Percentiles rank a stretch among this genome's conserved stretches.
These are phyloP conservation scores for Noccaea caerulescens DNA, from an alignment of 345 rosid genomes.

Conservation along the genomic window DNA sequence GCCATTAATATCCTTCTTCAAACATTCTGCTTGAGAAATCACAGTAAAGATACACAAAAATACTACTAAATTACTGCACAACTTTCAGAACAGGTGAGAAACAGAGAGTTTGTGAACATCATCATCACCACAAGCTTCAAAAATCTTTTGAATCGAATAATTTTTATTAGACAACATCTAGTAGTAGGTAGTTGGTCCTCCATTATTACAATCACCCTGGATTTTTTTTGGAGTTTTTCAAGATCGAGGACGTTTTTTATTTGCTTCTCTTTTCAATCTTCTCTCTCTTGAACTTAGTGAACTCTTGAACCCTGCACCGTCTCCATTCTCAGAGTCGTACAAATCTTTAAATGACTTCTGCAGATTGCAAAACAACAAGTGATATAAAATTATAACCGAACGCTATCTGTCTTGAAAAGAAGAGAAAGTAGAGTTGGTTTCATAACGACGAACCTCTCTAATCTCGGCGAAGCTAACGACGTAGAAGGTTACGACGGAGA, in stretches of 20 bases:
- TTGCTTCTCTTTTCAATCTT: slow-evolving; percentile 57
- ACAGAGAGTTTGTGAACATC: too few species aligned
- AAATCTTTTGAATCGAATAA: too few species aligned
- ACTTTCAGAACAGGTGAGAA: too few species aligned
- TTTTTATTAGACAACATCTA: too few species aligned
- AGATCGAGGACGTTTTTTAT: slow-evolving; percentile 46
- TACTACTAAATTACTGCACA: too few species aligned
- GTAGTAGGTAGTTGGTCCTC: too few species aligned
- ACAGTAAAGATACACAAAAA: too few species aligned
- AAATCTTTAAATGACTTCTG: slow-evolving; percentile 67
- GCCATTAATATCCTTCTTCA: too few species aligned
- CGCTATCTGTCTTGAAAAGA: neutral
- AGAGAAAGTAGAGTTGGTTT: neutral
- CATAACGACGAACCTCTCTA: slow-evolving; percentile 53
- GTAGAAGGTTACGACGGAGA: slow-evolving; percentile 69
- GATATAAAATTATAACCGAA: neutral
- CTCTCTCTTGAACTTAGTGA: slow-evolving; percentile 62
- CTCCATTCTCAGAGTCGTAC: slow-evolving; percentile 52
- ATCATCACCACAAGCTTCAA: too few species aligned
- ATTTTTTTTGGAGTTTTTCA: neutral
- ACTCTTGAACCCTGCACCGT: slow-evolving; percentile 49
- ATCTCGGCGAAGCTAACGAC: slow-evolving; percentile 70
- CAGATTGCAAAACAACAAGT: neutral
- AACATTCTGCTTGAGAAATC: too few species aligned
- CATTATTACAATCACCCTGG: neutral